A percentile compares a stretch with the other conserved stretches of the same genome.
phyloP scores from a whole-genome alignment of 805 yeast genomes.

The Candida rishiriensis region DNA sequence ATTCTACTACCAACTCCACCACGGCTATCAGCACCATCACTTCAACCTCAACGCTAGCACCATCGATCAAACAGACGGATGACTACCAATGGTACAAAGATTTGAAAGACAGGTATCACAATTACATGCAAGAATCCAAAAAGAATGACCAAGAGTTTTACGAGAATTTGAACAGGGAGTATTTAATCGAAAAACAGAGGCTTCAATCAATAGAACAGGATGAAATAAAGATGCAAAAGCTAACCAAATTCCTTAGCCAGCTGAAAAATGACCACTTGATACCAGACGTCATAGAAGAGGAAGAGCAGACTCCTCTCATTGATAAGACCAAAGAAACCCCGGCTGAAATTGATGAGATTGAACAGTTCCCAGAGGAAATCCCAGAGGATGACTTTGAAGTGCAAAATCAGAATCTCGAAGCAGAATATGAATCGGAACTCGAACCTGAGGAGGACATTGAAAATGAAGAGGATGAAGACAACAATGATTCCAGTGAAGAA shows the following conservation, averaged over 20 bases:
- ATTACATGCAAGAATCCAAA: constrained; percentile 27
- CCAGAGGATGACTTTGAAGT: constrained; percentile 5
- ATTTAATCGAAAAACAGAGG: constrained; percentile 17
- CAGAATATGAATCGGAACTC: constrained; percentile 6
- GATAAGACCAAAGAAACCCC: constrained; percentile 6
- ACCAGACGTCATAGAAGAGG: constrained; percentile 12
- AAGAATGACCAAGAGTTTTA: constrained; percentile 35
- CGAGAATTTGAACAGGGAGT: constrained; percentile 32
- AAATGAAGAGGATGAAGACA: constrained; percentile 4
- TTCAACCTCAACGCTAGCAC: no score
- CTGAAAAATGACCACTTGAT: constrained; percentile 8
- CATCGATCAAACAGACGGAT: constrained; percentile 3
- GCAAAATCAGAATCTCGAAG: background rate
- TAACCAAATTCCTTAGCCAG: constrained; percentile 9
- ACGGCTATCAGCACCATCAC: no score
- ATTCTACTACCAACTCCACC: no score
- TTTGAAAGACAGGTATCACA: constrained; percentile 30
- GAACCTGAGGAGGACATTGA: constrained; percentile 4
- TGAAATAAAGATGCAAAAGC: constrained; percentile 18
- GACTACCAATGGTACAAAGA: constrained; percentile 32
- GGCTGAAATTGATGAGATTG: background rate
- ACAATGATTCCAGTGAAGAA: constrained; percentile 3
- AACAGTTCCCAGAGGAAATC: constrained; percentile 8
- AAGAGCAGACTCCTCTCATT: constrained; percentile 12
- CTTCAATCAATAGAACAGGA: constrained; percentile 11